Conservation (phyloP, 1,139 yeast species). For the Pichia sp. region DNA sequence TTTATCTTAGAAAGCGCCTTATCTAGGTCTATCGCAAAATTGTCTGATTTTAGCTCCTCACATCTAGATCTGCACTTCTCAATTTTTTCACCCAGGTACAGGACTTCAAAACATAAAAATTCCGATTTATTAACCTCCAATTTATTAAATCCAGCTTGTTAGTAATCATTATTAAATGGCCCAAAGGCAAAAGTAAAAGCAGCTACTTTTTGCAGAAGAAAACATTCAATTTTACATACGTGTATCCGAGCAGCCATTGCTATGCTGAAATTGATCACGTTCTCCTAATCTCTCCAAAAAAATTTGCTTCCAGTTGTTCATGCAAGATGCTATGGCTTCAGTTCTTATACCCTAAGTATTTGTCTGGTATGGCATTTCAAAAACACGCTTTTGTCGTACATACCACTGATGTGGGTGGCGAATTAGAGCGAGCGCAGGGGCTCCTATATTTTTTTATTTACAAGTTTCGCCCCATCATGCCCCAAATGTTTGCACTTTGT, state of each 20-base stretch:
- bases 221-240: constrained; percentile 1
- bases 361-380: too few relatives aligned
- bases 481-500: not conserved
- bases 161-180: not conserved
- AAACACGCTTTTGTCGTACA: too few relatives aligned
- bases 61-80: constrained; percentile 1
- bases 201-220: too few relatives aligned
- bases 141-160: not conserved
- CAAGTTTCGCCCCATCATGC: not conserved
- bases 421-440: not conserved
- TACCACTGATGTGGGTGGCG: not conserved
- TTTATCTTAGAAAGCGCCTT: constrained; percentile 15
- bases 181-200: too few relatives aligned
- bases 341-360: too few relatives aligned
- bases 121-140: too few relatives aligned
- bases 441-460: not conserved
- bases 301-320: constrained; percentile 22
- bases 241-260: constrained; percentile 6
- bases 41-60: constrained; percentile 5
- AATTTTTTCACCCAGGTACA: constrained; percentile 5
- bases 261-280: constrained; percentile 23
- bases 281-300: constrained; percentile 21
- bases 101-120: not conserved
- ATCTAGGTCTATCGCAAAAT: constrained; percentile 15
- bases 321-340: too few relatives aligned